These are phyloP conservation scores for Reticulascus tulasneorum DNA, from an alignment of 2,329 filamentous ascomycete genomes.

Conservation along the genomic window DNA sequence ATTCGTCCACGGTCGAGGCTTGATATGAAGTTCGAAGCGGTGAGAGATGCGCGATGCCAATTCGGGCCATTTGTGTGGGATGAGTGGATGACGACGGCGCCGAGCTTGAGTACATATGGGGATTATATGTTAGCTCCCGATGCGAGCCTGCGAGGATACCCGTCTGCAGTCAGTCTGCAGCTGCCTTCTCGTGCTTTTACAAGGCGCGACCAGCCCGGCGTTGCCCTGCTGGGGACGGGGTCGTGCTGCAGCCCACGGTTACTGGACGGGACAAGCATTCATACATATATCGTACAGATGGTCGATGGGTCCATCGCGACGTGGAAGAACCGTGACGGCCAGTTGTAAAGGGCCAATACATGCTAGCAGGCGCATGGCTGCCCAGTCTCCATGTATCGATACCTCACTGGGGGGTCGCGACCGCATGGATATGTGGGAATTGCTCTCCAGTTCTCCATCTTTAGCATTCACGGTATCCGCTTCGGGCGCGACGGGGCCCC, in stretches of 20 bases:
- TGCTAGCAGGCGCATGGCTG: slow-evolving; percentile 30
- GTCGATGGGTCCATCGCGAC: slow-evolving; percentile 9
- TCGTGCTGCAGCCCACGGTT: no score
- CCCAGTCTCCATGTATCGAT: slow-evolving; percentile 32
- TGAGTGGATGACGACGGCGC: slow-evolving; percentile 10
- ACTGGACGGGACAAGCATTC: slow-evolving; percentile 5
- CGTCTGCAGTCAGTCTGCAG: slow-evolving; percentile 5
- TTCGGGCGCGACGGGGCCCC: slow-evolving; percentile 1
- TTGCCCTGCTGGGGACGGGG: no score
- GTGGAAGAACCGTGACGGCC: slow-evolving; percentile 2
- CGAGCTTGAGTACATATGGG: slow-evolving; percentile 7
- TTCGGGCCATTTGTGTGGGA: slow-evolving; percentile 12
- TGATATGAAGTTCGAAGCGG: slow-evolving; percentile 15
- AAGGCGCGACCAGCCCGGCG: no score
- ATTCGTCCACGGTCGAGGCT: slow-evolving; percentile 7
- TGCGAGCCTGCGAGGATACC: slow-evolving; percentile 7
- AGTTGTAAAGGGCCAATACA: slow-evolving; percentile 15
- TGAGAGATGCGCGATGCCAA: slow-evolving; percentile 17
- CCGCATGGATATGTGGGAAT: slow-evolving; percentile 7
- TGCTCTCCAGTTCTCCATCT: not conserved
- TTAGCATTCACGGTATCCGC: not conserved
- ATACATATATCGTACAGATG: slow-evolving; percentile 13
- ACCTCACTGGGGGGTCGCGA: slow-evolving; percentile 16
- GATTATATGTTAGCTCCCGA: slow-evolving; percentile 12
- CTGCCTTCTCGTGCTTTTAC: slow-evolving; percentile 2